Base-by-base conservation (phyloP, 192 early-diverging fungal species). In the Rhizophagus prolifer region DNA sequence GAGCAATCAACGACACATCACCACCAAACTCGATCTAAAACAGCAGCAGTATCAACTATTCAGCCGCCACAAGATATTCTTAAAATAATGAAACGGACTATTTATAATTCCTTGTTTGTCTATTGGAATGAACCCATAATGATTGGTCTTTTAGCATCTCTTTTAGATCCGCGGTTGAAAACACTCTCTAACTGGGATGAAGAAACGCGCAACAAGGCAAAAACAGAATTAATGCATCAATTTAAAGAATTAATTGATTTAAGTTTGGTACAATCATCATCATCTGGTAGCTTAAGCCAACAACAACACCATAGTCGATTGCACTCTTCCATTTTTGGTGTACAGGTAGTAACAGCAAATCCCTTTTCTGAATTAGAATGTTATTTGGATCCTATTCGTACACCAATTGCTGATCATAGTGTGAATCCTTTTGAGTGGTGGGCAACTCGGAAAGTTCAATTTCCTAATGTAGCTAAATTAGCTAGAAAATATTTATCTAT, bases 401-500 rank as follows among this genome's bases (percentile, higher is more conserved):
- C 19, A 19, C 19, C 36, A 21, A 66, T 66, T 19, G 31, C 64
- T 19, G 21, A 70, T 26, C 2, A 50, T 70, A 70, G 1, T 26
- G 25, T 50, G 9, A 47, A 70, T 70, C 25, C 44, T 7, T 54
- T 70, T 70, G 14, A 50, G 25, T 70, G 19, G 44, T 54, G 13
- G 69, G 14, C 10, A 47, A 14, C 28, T 19, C 9, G 26, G n/a
- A 44, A 70, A 50, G 13, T 4, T 23, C 13, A 44, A 50, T 70
- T 70, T 12, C 23, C 44, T 23, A 70, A 50, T 46, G 3, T 50
- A 30, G 23, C 7, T 26, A 70, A 70, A 54, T 54, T 50, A 70
- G 46, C 23, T 5, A 44, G 25, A 50, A 70, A 70, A 26, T 70
- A 70, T 46, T 54, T 70, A 26, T 44, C 23, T 26, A 70, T 70